Conservation (phyloP, 2,329 filamentous ascomycete genomes). For the Epichloe sp. region DNA sequence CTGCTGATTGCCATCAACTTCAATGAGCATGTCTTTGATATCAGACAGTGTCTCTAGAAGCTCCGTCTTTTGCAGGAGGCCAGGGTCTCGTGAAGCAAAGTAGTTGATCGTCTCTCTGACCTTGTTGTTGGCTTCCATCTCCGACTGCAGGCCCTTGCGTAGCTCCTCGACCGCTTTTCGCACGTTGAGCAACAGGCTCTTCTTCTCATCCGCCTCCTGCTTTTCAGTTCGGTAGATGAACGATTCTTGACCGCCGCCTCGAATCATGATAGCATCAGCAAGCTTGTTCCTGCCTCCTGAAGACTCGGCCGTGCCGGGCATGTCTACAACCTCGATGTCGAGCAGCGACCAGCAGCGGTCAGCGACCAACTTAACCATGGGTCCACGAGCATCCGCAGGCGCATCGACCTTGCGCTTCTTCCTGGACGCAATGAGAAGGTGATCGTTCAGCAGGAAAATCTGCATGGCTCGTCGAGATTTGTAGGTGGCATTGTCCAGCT, state of each 20-base stretch:
- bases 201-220: constrained; percentile 65
- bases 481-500: constrained; percentile 94
- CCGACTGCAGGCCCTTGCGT: constrained; percentile 70
- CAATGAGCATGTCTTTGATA: constrained; percentile 79
- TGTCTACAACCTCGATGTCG: constrained; percentile 86
- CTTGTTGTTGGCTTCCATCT: constrained; percentile 78
- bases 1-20: constrained; percentile 92
- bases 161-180: constrained; percentile 87
- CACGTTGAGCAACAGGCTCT: constrained; percentile 71
- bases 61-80: constrained; percentile 65
- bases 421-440: constrained; percentile 77
- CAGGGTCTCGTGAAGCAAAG: constrained; percentile 65
- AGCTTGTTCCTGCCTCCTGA: constrained; percentile 46
- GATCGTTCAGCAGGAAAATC: constrained; percentile 86
- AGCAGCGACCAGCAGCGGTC: constrained; percentile 89
- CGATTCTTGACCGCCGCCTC: constrained; percentile 73
- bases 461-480: constrained; percentile 83
- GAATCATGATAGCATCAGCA: constrained; percentile 78
- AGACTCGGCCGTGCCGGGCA: constrained; percentile 53
- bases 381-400: constrained; percentile 33
- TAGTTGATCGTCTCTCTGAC: constrained; percentile 76
- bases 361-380: constrained; percentile 68
- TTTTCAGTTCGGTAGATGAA: constrained; percentile 92
- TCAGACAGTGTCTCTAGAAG: constrained; percentile 66
- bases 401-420: constrained; percentile 84